Evolutionary conservation across 805 yeast species (phyloP), one percentile per base, ranked within the genome.

Genomic region (Candida insectalens): DNA sequence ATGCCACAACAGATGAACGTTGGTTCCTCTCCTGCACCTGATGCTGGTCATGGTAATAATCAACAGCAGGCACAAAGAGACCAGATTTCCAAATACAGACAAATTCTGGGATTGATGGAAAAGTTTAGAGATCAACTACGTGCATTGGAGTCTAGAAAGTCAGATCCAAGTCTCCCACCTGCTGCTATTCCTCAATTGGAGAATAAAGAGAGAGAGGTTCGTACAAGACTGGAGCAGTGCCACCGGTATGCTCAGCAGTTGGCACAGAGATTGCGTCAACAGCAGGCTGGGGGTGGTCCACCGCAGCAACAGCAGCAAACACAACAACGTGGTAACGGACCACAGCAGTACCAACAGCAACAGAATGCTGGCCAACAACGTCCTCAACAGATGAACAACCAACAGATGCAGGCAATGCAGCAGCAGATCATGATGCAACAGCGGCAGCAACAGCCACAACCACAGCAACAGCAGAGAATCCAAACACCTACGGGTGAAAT

Each of bases 91-190:
- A 66, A 51, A 37, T 51, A 65, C 37, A 67, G 65, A 41, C 60
- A 62, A 32, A 62, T 75, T 14, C 61, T 67, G 40, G 59, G 62
- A 8, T 54, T 69, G 27, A 58, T 75, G 8, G 66, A 60, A 27
- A 74, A 67, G 37, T 66, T 70, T 37, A 69, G 67, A 36, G 59
- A 65, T 26, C 71, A 67, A 36, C 55, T 76, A 40, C 65, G 65
- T 12, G 59, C 64, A n/a, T 60, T 76, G 29, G 72, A 69, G 35
- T 63, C 63, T 6, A 63, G 67, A 25, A 71, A 69, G 39, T 57
- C 55, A 14, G 62, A 65, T 25, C 62, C 65, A 8, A 59, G 56
- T 19, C 43, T 70, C 15, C 53, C 71, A 4, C 64, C 69, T 2
- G 74, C 67, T 5, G 69, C 66, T 34, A 37, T 64, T 25, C 52